These are phyloP conservation scores for Hymenoscyphus scutula DNA, from an alignment of 2,329 filamentous ascomycete genomes.

Conservation along the genomic window DNA sequence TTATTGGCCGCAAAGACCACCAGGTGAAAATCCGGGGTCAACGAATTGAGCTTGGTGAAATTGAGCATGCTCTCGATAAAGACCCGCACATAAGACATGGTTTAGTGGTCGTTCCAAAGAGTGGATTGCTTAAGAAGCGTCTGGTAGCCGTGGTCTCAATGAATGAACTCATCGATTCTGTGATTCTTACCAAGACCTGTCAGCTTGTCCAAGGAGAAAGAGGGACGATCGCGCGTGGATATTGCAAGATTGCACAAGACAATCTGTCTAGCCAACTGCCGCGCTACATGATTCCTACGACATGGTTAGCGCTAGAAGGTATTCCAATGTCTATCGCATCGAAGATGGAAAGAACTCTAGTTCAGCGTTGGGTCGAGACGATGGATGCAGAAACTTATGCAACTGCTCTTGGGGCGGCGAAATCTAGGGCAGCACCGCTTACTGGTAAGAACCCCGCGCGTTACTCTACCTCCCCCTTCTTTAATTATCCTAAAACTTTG, in stretches of 20 bases:
- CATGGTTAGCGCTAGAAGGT: conserved; percentile 13
- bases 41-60: conserved; percentile 62
- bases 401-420: neutral
- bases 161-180: conserved; percentile 5
- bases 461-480: too few species aligned
- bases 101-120: conserved; percentile 11
- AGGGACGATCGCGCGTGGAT: neutral
- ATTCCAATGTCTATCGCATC: conserved; percentile 15
- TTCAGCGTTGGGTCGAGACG: conserved; percentile 9
- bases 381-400: conserved; percentile 5
- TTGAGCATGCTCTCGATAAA: conserved; percentile 37
- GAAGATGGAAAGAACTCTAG: conserved; percentile 12
- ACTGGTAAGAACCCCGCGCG: neutral
- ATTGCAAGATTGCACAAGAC: neutral
- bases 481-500: too few species aligned
- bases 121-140: conserved; percentile 9
- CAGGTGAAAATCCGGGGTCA: conserved; percentile 65
- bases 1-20: conserved; percentile 59
- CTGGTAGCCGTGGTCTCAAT: conserved; percentile 13
- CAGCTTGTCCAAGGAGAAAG: conserved; percentile 14
- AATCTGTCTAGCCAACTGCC: conserved; percentile 6
- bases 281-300: conserved; percentile 17
- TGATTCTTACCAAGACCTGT: neutral
- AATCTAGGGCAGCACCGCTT: neutral
- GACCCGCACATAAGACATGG: conserved; percentile 13